Percentiles rank a stretch among this genome's conserved stretches.
These are phyloP conservation scores for Picochlorum sp. DNA, from an alignment of 139 green algal species.

Conservation along the genomic window DNA sequence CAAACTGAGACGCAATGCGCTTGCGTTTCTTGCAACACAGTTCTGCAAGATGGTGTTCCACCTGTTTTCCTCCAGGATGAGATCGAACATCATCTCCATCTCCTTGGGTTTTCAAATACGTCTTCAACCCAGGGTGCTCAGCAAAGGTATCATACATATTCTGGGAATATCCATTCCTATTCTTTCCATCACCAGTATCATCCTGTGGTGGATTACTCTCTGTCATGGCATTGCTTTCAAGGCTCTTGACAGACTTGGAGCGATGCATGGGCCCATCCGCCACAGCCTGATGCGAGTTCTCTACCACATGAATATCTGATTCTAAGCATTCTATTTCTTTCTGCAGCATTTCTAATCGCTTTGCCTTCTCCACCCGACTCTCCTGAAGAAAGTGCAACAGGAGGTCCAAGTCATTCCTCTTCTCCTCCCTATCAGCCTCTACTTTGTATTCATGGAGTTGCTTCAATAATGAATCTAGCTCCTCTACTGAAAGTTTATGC, in stretches of 20 bases:
- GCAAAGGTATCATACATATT: conserved; percentile 3
- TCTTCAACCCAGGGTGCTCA: conserved; percentile 6
- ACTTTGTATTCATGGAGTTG: conserved; percentile 12
- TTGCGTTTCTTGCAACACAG: conserved; percentile 35
- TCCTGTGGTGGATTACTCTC: not conserved
- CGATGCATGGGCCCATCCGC: not conserved
- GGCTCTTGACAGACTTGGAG: not conserved
- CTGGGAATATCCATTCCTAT: not conserved
- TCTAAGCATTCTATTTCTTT: conserved; percentile 52
- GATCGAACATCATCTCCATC: not conserved
- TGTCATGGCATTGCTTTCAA: not conserved
- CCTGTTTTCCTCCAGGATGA: not conserved
- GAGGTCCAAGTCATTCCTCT: conserved; percentile 49
- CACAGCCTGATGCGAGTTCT: not conserved
- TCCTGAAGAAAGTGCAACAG: conserved; percentile 66
- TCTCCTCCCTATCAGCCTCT: conserved; percentile 40
- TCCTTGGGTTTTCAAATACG: conserved; percentile 5
- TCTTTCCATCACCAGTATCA: not conserved
- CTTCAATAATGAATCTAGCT: not conserved
- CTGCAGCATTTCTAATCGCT: conserved; percentile 36
- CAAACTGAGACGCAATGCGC: conserved; percentile 57
- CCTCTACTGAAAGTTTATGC: not conserved
- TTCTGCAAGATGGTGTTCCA: not conserved
- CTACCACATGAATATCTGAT: conserved; percentile 42
- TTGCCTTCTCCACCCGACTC: conserved; percentile 30